Percentiles rank a stretch among this genome's conserved stretches.
Conservation (phyloP, 2,329 filamentous ascomycete species). For the Sarocladiaceae sp. region DNA sequence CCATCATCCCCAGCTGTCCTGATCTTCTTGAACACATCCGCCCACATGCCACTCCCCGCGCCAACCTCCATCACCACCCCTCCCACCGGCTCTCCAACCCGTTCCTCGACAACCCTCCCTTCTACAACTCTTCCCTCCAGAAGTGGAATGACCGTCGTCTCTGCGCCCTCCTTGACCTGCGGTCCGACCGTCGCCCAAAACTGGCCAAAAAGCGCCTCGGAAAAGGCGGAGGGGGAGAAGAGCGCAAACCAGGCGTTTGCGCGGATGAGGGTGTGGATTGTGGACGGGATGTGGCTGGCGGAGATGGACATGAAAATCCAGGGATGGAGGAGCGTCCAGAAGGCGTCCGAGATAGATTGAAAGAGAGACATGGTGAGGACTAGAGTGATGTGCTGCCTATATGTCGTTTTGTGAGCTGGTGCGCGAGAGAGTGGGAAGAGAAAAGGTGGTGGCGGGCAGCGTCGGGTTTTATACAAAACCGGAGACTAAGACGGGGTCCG, state of each 20-base stretch:
- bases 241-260: slow-evolving; percentile 29
- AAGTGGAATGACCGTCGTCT: slow-evolving; percentile 43
- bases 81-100: slow-evolving; percentile 30
- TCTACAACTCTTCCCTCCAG: slow-evolving; percentile 40
- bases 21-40: slow-evolving; percentile 40
- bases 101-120: slow-evolving; percentile 29
- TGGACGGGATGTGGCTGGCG: not conserved
- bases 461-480: slow-evolving; percentile 4
- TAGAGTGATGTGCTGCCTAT: not conserved
- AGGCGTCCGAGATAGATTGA: slow-evolving; percentile 6
- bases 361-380: slow-evolving; percentile 3
- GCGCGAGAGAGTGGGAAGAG: not conserved
- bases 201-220: slow-evolving; percentile 49
- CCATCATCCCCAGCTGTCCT: slow-evolving; percentile 10
- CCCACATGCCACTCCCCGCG: slow-evolving; percentile 55
- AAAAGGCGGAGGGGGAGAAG: slow-evolving; percentile 34
- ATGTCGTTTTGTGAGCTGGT: not conserved
- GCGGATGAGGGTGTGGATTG: slow-evolving; percentile 35
- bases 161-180: slow-evolving; percentile 34
- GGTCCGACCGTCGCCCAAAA: slow-evolving; percentile 56
- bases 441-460: slow-evolving; percentile 2
- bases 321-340: slow-evolving; percentile 35
- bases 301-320: slow-evolving; percentile 48
- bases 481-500: not conserved
- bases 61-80: slow-evolving; percentile 58